Base-by-base conservation (phyloP, 2,329 filamentous ascomycete species). In the Paracamarosporium sp. region DNA sequence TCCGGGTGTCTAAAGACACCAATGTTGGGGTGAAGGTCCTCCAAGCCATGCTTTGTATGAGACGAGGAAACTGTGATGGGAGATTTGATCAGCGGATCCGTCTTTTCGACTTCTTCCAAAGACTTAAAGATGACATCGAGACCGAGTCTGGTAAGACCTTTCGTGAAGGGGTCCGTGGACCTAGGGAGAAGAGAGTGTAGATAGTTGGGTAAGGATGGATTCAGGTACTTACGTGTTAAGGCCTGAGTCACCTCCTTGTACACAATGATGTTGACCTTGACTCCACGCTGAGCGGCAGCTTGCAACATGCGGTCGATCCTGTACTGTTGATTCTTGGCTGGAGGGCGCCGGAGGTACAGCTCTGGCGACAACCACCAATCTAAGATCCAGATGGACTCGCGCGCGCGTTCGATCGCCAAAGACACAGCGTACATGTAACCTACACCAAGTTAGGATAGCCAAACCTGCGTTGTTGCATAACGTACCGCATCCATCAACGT, bases 361-460 rank as follows among this genome's bases (percentile, higher is more conserved):
- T 97, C 93, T 1, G 93, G 92, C 54, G 89, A 93, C 63, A 96
- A 77, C 92, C 93, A 96, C 92, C 83, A 95, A 72, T 94, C 91
- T 41, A 96, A 80, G 63, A 96, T 96, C 84, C 90, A 93, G 66
- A 96, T 90, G 40, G 85, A 90, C 66, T 94, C 87, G 62, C 81
- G 83, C 2, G 92, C 92, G 69, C 86, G 88, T 78, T 95, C 90
- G 50, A 96, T 79, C 1, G 93, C 92, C 61, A 89, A 81, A 27
- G 89, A 92, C 1, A 96, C 90, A 13, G 93, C 92, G 83, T 88
- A 93, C 80, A 96, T 93, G 74, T 96, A 95, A 4, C 63, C 63
- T 51, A 44, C 55, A 64, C 28, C 61, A 59, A 4, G 54, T 45
- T 31, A 51, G 52, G 17, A n/a, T 24, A 50, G 35, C n/a, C 31